Base-by-base conservation (phyloP, 1,284 basidiomycete genomes). In the Trametes versicolor region DNA sequence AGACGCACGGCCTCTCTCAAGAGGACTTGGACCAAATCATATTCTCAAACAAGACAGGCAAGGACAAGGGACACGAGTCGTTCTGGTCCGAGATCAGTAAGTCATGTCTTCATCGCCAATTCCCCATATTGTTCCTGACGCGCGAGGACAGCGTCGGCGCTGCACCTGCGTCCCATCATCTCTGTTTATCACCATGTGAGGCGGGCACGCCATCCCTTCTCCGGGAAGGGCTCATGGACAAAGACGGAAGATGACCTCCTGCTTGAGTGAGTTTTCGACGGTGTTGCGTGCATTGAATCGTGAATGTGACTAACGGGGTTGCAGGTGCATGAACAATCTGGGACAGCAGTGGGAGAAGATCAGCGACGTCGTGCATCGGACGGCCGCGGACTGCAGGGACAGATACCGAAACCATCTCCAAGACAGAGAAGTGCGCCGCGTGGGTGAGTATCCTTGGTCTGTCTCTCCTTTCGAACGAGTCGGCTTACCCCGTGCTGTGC, bases 321-420 rank as follows among this genome's bases (percentile, higher is more conserved):
- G 27, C 61, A 91, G 91, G 57, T 91, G 91, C 29, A 87, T 95
- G 15, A 74, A 74, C 4, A 83, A 88, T 62, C 75, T 88, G 34
- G 94, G 94, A n/a, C 87, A 89, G 65, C 83, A 88, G 72, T 96
- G 94, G 94, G 89, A 91, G 74, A 88, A 87, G 69, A 84, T 96
- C 57, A 87, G 88, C 71, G 75, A 78, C 48, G 72, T 82, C 21
- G 92, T 95, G 2, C 89, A 89, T 19, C 84, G 93, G 36, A 87
- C 88, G 82, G 86, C 91, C 19, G 82, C 87, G 13, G 93, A 96
- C 74, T 96, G 94, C 77, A 85, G 93, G 15, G 94, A 96, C 77
- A 84, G 94, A 63, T 95, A 89, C 78, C 86, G 91, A 54, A 95
- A 95, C 74, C 89, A 94, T 70, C 83, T 93, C 29, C 81, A 86